A percentile compares a stretch with the other conserved stretches of the same genome.
Conservation (phyloP, 2,329 filamentous ascomycete genomes). For the Fusarium tuaranense region DNA sequence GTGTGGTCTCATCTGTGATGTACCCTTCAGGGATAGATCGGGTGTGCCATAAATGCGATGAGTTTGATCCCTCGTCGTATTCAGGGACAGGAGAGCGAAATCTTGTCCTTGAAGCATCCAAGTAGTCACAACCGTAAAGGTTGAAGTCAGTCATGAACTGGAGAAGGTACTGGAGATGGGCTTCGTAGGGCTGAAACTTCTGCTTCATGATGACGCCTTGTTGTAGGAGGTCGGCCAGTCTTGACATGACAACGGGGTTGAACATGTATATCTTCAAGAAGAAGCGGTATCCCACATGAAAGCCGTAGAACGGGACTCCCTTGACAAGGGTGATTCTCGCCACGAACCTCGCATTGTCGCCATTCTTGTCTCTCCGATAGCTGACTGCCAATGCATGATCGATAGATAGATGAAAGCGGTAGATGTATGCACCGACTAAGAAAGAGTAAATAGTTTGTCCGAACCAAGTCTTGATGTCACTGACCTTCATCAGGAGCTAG, state of each 20-base stretch:
- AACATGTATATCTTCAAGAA: slow-evolving; percentile 96
- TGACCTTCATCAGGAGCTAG: slow-evolving; percentile 75
- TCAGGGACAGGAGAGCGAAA: slow-evolving; percentile 84
- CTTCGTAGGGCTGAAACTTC: slow-evolving; percentile 91
- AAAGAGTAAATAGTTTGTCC: slow-evolving; percentile 18
- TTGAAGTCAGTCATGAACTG: slow-evolving; percentile 99
- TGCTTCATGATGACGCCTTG: slow-evolving; percentile 89
- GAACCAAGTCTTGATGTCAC: slow-evolving; percentile 36
- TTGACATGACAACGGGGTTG: slow-evolving; percentile 87
- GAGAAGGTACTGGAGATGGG: slow-evolving; percentile 89
- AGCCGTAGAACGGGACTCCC: slow-evolving; percentile 95
- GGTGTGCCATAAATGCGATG: slow-evolving; percentile 83
- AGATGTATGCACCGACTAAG: slow-evolving; percentile 80
- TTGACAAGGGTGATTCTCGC: slow-evolving; percentile 93
- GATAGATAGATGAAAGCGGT: slow-evolving; percentile 84
- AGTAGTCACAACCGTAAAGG: slow-evolving; percentile 91
- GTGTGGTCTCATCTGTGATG: slow-evolving; percentile 66
- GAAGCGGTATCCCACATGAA: slow-evolving; percentile 89
- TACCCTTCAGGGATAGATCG: slow-evolving; percentile 69
- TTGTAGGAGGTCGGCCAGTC: slow-evolving; percentile 85
- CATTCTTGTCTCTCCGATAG: slow-evolving; percentile 81
- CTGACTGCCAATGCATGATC: slow-evolving; percentile 90
- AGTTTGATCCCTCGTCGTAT: slow-evolving; percentile 69
- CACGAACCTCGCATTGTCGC: slow-evolving; percentile 77
- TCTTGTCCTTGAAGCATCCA: slow-evolving; percentile 76